These are phyloP conservation scores for Nitzschia palea DNA, from an alignment of 108 stramenopile genomes.

Conservation along the genomic window DNA sequence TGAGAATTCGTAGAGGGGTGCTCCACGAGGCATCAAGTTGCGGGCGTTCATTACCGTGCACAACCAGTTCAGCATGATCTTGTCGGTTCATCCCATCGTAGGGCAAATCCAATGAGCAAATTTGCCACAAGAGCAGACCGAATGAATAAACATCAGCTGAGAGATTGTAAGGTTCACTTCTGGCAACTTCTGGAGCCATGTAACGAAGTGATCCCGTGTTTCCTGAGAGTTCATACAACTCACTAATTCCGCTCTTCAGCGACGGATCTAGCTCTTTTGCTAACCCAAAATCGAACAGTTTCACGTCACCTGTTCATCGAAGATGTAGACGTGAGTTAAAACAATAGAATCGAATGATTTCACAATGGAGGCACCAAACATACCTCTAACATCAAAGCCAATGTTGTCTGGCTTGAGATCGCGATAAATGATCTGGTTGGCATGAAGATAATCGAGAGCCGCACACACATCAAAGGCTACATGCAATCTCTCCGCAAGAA, in stretches of 20 bases:
- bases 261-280: constrained; percentile 55
- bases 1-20: constrained; percentile 56
- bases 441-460: constrained; percentile 69
- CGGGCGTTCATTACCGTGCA: constrained; percentile 54
- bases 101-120: constrained; percentile 56
- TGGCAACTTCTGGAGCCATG: constrained; percentile 67
- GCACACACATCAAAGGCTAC: constrained; percentile 79
- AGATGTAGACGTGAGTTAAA: not conserved
- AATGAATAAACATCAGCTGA: constrained; percentile 71
- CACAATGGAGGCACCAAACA: not conserved
- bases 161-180: constrained; percentile 71
- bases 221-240: constrained; percentile 75
- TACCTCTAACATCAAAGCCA: constrained; percentile 61
- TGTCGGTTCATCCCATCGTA: constrained; percentile 62
- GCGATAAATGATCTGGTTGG: constrained; percentile 67
- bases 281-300: constrained; percentile 65
- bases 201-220: constrained; percentile 80
- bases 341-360: not conserved
- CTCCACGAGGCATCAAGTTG: constrained; percentile 60
- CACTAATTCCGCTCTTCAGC: constrained; percentile 41
- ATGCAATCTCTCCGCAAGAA: constrained; percentile 60
- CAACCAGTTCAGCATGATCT: constrained; percentile 50
- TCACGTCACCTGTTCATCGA: constrained; percentile 40
- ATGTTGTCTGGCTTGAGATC: constrained; percentile 78
- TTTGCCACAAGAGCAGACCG: constrained; percentile 73